Evolutionary conservation across 352 stramenopile genomes (phyloP).

Genomic region (Globisporangium parvum): DNA sequence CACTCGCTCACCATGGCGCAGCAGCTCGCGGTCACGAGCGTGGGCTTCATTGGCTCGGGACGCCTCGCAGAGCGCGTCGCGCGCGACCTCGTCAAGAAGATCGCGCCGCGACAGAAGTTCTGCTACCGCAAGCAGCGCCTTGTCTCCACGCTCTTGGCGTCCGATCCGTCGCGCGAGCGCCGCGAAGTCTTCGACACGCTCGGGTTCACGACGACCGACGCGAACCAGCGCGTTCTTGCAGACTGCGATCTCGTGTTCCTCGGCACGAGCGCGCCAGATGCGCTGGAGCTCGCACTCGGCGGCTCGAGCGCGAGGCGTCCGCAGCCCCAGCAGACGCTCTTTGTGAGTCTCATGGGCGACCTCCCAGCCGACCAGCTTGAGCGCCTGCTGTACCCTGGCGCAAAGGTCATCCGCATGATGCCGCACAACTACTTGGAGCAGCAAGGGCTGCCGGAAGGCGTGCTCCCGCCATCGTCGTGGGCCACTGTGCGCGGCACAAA

Average conservation of each 20-base stretch:
- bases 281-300: slow-evolving; percentile 23
- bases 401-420: slow-evolving; percentile 76
- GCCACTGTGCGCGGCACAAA: slow-evolving; percentile 47
- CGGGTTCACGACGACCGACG: slow-evolving; percentile 57
- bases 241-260: slow-evolving; percentile 73
- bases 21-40: slow-evolving; percentile 36
- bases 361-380: slow-evolving; percentile 48
- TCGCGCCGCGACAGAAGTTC: slow-evolving; percentile 54
- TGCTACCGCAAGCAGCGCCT: slow-evolving; percentile 71
- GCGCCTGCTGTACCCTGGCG: slow-evolving; percentile 44
- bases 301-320: slow-evolving; percentile 8
- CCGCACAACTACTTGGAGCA: slow-evolving; percentile 49
- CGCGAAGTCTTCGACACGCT: slow-evolving; percentile 52
- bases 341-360: slow-evolving; percentile 70
- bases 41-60: slow-evolving; percentile 70
- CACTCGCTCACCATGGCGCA: slow-evolving; percentile 1
- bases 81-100: slow-evolving; percentile 55
- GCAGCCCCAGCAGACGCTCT: slow-evolving; percentile 40
- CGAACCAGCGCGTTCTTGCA: slow-evolving; percentile 50
- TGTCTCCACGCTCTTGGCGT: slow-evolving; percentile 59
- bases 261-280: slow-evolving; percentile 44
- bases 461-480: slow-evolving; percentile 44
- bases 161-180: slow-evolving; percentile 49
- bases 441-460: slow-evolving; percentile 41
- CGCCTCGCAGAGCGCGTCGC: slow-evolving; percentile 56